phyloP scores from a whole-genome alignment of 116 monocot species.

The Trichopus zeylanicus region DNA sequence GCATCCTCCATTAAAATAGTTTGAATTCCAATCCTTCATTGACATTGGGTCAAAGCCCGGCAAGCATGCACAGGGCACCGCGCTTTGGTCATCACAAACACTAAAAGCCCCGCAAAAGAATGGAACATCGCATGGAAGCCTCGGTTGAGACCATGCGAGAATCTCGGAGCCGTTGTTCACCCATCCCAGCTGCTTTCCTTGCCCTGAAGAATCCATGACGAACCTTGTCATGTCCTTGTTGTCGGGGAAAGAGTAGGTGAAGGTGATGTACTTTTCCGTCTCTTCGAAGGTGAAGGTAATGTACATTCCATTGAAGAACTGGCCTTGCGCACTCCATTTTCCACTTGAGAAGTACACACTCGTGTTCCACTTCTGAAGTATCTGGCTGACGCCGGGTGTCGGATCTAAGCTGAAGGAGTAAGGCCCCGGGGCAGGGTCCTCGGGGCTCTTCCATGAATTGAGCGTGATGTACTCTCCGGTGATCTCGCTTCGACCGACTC shows the following conservation, averaged over 20 bases:
- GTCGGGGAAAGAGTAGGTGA: background rate
- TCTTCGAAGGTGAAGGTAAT: too few species aligned
- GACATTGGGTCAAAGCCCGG: background rate
- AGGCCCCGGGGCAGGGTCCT: slow-evolving; percentile 15
- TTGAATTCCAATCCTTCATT: background rate
- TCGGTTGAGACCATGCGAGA: background rate
- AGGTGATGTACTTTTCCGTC: background rate
- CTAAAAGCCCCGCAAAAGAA: slow-evolving; percentile 12
- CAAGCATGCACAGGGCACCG: background rate
- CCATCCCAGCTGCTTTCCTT: slow-evolving; percentile 1
- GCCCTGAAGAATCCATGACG: background rate
- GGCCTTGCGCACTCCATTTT: slow-evolving; percentile 23
- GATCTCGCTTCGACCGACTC: background rate
- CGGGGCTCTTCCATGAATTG: slow-evolving; percentile 17
- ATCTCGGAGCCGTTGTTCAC: background rate
- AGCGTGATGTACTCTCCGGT: background rate
- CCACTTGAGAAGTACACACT: slow-evolving; percentile 8
- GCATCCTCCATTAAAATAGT: background rate
- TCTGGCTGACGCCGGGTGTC: background rate
- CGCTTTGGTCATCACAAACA: background rate
- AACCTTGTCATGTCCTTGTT: background rate
- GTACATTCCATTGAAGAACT: slow-evolving; percentile 12
- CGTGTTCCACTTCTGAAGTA: background rate
- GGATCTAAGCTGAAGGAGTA: slow-evolving; percentile 7
- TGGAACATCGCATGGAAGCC: slow-evolving; percentile 5